Base-by-base conservation (phyloP, 345 rosid species). In the Salix exigua region DNA sequence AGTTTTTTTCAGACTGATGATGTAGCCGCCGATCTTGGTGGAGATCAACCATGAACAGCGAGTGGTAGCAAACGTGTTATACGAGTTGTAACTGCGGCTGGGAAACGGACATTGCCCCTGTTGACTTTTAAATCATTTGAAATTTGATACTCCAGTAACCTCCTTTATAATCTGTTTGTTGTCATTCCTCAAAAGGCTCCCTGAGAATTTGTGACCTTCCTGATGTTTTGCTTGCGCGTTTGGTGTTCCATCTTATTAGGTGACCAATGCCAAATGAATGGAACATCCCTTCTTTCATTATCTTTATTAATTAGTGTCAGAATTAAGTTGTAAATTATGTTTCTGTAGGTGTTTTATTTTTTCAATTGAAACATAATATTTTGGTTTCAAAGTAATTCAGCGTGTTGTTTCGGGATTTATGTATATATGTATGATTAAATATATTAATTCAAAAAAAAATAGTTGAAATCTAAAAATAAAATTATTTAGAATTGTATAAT, bases 1-100 rank as follows among this genome's bases (percentile, higher is more conserved):
- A 90, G 68, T 77, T 76, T 4, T 46, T 46, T 82, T 71, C 85
- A 89, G 88, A 85, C 75, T 17, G 94, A 92, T 83, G 87, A 92
- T 68, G 85, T 91, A 71, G 89, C 89, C 67, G 78, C 82, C 38
- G 89, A 92, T 80, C 90, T 92, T 2, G 96, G 94, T n/a, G 93
- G 92, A 7, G 94, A 94, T 82, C 82, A 58, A n/a, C 63, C 26
- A 25, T 83, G 79, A 87, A 89, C 67, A 86, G 82, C 53, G 90
- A 88, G 77, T 89, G 86, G 76, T 80, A 75, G 85, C 91, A 82
- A 66, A 87, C 87, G 82, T 58, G 14, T 25, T 58, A 5, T n/a
- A 10, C 23, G 28, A 58, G 28, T 10, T 58, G 63, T 23, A 58
- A n/a, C 28, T 23, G 63, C 63, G 2, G 12, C 63, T 10, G 62